Evolutionary conservation across 768 basidiomycete species (phyloP).

Genomic region (Boletus tomentosulus): DNA sequence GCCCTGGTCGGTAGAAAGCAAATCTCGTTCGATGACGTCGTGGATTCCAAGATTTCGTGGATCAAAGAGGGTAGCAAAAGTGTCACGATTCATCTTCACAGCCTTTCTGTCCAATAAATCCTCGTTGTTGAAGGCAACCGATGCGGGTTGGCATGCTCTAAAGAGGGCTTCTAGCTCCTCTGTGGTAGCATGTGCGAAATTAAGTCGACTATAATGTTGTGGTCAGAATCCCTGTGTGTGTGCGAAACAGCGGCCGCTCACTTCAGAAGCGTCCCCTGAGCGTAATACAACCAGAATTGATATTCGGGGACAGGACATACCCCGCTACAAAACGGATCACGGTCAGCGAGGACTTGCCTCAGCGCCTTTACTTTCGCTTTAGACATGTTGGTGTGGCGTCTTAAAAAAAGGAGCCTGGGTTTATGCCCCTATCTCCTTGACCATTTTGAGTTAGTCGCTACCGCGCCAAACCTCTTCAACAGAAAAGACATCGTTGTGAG

Average conservation of each 20-base stretch:
- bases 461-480: too few relatives aligned
- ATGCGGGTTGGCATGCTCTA: conserved; percentile 37
- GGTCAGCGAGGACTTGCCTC: neutral
- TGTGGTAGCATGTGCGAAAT: neutral
- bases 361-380: neutral
- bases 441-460: too few relatives aligned
- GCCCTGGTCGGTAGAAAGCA: too few relatives aligned
- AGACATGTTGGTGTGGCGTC: neutral
- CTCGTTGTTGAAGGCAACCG: conserved; percentile 39
- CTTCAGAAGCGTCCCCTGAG: neutral
- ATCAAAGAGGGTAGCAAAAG: too few relatives aligned
- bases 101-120: conserved; percentile 48
- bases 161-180: conserved; percentile 8
- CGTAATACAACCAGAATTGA: neutral
- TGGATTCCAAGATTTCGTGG: too few relatives aligned
- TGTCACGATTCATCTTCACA: conserved; percentile 44
- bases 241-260: neutral
- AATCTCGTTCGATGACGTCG: too few relatives aligned
- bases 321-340: neutral
- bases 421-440: too few relatives aligned
- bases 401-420: too few relatives aligned
- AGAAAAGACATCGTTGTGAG: too few relatives aligned
- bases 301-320: neutral
- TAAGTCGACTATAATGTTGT: neutral
- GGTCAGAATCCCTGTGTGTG: neutral